These are phyloP conservation scores for Colletotrichum navitas DNA, from an alignment of 2,329 filamentous ascomycete species.

Conservation along the genomic window DNA sequence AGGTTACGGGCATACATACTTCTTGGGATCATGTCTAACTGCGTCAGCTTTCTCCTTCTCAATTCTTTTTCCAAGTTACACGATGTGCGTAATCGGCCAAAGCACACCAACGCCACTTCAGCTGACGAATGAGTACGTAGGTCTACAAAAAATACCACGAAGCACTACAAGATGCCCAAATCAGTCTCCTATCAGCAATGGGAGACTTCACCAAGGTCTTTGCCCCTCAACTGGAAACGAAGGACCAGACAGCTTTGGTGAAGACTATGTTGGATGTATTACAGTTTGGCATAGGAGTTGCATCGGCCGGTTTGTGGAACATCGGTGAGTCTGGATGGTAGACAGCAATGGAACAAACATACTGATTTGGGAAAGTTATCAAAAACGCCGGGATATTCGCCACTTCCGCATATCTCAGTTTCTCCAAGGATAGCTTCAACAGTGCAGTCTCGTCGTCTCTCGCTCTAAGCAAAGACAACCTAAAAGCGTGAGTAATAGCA, in stretches of 20 bases:
- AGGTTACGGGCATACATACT: neutral
- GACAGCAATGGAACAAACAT: neutral
- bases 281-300: neutral
- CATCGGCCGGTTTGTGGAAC: constrained; percentile 25
- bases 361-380: neutral
- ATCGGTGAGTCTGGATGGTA: neutral
- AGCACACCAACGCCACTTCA: neutral
- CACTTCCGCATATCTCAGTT: neutral
- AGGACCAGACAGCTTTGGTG: neutral
- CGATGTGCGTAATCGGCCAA: constrained; percentile 5
- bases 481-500: neutral
- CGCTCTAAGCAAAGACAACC: constrained; percentile 13
- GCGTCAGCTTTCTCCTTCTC: neutral
- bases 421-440: constrained; percentile 23
- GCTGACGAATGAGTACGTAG: neutral
- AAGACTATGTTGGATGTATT: constrained; percentile 9
- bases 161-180: constrained; percentile 22
- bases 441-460: neutral
- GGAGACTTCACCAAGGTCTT: constrained; percentile 21
- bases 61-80: constrained; percentile 24
- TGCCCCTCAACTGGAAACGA: neutral
- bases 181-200: constrained; percentile 1
- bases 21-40: neutral
- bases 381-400: constrained; percentile 21
- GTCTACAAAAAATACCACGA: constrained; percentile 28